Base-by-base conservation (phyloP, 1,139 yeast species). In the Pichia norvegensis region DNA sequence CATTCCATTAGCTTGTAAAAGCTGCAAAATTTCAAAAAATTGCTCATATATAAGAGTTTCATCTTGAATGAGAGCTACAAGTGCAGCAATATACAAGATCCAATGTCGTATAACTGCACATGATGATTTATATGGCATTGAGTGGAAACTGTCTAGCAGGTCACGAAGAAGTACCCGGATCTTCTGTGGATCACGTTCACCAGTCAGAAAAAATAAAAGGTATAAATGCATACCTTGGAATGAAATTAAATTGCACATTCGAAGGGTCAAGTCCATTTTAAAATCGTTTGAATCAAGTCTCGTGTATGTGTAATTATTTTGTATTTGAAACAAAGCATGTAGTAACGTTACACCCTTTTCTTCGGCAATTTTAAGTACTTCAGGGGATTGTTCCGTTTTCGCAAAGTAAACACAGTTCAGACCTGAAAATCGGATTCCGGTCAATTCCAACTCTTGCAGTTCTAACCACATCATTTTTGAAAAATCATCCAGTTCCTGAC, bases 111-210 rank as follows among this genome's bases (percentile, higher is more conserved):
- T 35, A 4, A 42, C 27, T 5, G 48, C 51, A 40, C 49, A 44
- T 8, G 54, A 47, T 8, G 48, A 46, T 23, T 46, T 40, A 38
- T 52, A 51, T 2, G 55, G 56, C 40, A 46, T 49, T 9, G 53
- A 42, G 33, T 49, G 45, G 16, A 49, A 33, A 8, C 41, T 25
- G 23, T 51, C 55, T 4, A 53, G 23, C 4, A 52, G 44, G 19
- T 46, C 47, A 21, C 48, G 41, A 13, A 53, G 19, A 16, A 40
- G 25, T 3, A 27, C 33, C 6, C 17, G 29, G 13, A 43, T 29
- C 2, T 16, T 27, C 1, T 21, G 11, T 5, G 9, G 19, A 13
- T 48, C 45, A 37, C 47, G 29, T 10, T n/a, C 23, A 5, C 53
- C 48, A 22, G 50, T 43, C 33, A 52, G 50, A 22, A 53, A 52